phyloP scores from a whole-genome alignment of 257 asterid genomes.

The Solanum neorickii region DNA sequence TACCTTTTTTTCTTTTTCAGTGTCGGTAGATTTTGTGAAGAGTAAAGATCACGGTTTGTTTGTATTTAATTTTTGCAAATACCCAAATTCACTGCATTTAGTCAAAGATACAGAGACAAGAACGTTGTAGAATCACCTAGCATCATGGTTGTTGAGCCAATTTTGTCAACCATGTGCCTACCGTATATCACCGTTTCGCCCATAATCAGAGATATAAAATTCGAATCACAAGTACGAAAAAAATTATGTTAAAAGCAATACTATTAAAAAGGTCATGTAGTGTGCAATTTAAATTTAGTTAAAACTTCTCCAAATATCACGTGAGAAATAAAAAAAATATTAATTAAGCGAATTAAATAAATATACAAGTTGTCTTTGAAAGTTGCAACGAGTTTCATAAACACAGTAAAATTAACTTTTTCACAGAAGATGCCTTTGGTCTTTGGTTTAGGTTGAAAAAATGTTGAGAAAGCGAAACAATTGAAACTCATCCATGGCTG shows the following conservation, averaged over 20 bases:
- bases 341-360: not conserved
- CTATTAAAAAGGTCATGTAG: no score
- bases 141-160: not conserved
- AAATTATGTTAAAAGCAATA: no score
- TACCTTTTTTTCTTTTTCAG: not conserved
- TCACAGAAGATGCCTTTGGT: not conserved
- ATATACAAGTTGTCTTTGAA: not conserved
- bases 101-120: not conserved
- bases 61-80: not conserved
- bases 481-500: not conserved
- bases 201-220: no score
- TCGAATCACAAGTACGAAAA: accelerated
- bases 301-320: not conserved
- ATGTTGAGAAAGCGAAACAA: not conserved
- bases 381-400: not conserved
- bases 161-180: not conserved
- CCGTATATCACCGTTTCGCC: no score
- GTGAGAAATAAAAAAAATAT: not conserved
- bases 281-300: no score
- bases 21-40: not conserved
- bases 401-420: not conserved
- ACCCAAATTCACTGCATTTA: not conserved
- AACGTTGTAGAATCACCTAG: not conserved
- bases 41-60: not conserved
- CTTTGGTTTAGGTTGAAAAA: not conserved